A percentile compares a stretch with the other conserved stretches of the same genome.
These are phyloP conservation scores for Leishmania lainsoni DNA, from an alignment of 208 protist genomes.

Conservation along the genomic window DNA sequence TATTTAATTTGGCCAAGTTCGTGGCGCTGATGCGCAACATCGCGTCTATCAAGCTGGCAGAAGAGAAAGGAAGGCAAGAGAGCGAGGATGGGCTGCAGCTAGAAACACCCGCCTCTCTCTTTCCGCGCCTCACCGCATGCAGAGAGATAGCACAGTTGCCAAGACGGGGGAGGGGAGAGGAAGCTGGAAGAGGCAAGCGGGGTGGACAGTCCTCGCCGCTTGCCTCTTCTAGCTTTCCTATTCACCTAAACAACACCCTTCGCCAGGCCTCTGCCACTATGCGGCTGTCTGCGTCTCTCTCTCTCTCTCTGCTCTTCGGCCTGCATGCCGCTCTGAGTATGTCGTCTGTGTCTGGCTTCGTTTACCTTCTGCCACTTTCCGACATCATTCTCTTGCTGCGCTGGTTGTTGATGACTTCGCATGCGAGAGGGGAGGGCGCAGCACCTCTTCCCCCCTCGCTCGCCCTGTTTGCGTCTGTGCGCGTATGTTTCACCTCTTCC, in stretches of 20 bases:
- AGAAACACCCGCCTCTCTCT: not conserved
- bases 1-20: not conserved
- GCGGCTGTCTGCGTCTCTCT: not conserved
- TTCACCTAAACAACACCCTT: not conserved
- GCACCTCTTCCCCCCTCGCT: not conserved
- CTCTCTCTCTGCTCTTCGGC: not conserved
- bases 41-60: constrained; percentile 13
- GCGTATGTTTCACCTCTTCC: not conserved
- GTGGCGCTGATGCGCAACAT: constrained; percentile 40
- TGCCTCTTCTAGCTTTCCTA: no score
- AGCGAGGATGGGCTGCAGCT: not conserved
- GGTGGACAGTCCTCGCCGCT: not conserved
- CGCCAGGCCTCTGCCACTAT: not conserved
- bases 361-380: not conserved
- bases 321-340: no score
- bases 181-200: not conserved
- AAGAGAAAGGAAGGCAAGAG: not conserved
- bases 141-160: not conserved
- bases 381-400: not conserved
- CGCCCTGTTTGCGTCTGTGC: not conserved
- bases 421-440: not conserved
- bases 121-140: not conserved
- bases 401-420: not conserved
- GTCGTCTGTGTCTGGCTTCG: not conserved
- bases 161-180: no score